phyloP scores from a whole-genome alignment of 805 yeast species.

The Metschnikowia baotianmanensis region DNA sequence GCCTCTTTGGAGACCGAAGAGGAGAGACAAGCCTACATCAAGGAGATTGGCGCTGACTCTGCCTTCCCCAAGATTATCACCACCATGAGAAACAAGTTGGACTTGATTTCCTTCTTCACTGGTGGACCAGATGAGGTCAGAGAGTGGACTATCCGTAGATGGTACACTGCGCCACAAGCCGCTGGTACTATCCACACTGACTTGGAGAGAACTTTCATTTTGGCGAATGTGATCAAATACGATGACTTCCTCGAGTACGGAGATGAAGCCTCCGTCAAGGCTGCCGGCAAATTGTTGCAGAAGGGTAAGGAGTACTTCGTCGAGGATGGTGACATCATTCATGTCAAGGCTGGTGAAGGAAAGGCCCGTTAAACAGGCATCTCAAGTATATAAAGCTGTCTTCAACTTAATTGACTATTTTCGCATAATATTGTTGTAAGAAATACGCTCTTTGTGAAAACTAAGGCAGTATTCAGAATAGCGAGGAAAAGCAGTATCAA shows the following conservation, averaged over 20 bases:
- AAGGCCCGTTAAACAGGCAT: conserved; percentile 49
- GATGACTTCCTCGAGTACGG: conserved; percentile 53
- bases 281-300: conserved; percentile 83
- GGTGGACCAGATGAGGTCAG: conserved; percentile 83
- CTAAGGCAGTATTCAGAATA: background rate
- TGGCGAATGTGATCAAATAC: conserved; percentile 71
- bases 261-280: conserved; percentile 79
- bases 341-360: conserved; percentile 93
- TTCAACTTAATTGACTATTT: background rate
- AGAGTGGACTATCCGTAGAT: conserved; percentile 83
- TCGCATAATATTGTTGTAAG: background rate
- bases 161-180: conserved; percentile 80
- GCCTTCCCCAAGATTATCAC: conserved; percentile 82
- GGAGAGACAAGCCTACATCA: conserved; percentile 54
- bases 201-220: conserved; percentile 73
- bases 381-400: conserved; percentile 6
- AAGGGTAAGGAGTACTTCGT: conserved; percentile 96
- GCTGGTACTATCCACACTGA: conserved; percentile 91
- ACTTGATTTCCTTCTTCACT: conserved; percentile 80
- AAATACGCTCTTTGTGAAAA: background rate
- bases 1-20: conserved; percentile 69
- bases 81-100: conserved; percentile 64
- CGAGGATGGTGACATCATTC: conserved; percentile 91
- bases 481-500: no score
- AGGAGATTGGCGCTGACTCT: conserved; percentile 65